phyloP scores from a whole-genome alignment of 2,329 filamentous ascomycete genomes.

The Phaeosphaeria sp. region DNA sequence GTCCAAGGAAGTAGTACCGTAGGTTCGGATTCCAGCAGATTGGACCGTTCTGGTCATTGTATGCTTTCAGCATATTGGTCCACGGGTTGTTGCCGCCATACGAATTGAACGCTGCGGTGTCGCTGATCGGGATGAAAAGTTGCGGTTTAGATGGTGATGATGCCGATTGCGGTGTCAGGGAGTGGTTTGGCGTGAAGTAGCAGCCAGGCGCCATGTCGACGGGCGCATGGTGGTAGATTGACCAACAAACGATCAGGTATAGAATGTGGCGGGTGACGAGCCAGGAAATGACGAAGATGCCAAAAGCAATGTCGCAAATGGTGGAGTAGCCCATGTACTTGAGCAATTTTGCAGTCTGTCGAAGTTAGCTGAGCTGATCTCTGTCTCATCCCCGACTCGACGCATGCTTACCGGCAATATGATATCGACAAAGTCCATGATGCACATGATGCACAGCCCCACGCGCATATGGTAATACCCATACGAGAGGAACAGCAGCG shows the following conservation, averaged over 20 bases:
- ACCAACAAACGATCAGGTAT: conserved; percentile 83
- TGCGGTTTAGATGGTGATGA: conserved; percentile 3
- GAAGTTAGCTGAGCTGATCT: conserved; percentile 14
- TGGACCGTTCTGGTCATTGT: conserved; percentile 71
- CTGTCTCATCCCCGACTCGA: background rate
- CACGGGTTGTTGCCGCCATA: conserved; percentile 52
- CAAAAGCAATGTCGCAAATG: conserved; percentile 83
- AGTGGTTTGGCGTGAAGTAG: conserved; percentile 58
- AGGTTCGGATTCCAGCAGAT: conserved; percentile 82
- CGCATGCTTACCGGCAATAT: conserved; percentile 72
- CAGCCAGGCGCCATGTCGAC: conserved; percentile 71
- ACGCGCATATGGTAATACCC: conserved; percentile 86
- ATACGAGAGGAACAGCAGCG: conserved; percentile 82
- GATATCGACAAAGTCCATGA: conserved; percentile 94
- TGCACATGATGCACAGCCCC: conserved; percentile 84
- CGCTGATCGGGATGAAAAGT: conserved; percentile 60
- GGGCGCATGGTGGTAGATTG: conserved; percentile 73
- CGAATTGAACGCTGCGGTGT: conserved; percentile 50
- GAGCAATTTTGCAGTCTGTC: conserved; percentile 83
- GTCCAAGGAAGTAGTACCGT: conserved; percentile 76
- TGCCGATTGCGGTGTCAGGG: conserved; percentile 52
- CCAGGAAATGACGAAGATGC: conserved; percentile 86
- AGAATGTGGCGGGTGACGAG: conserved; percentile 81
- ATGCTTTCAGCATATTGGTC: conserved; percentile 74
- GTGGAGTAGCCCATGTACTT: conserved; percentile 83